Base-by-base conservation (phyloP, 2,329 filamentous ascomycete genomes). In the Claviceps capensis region DNA sequence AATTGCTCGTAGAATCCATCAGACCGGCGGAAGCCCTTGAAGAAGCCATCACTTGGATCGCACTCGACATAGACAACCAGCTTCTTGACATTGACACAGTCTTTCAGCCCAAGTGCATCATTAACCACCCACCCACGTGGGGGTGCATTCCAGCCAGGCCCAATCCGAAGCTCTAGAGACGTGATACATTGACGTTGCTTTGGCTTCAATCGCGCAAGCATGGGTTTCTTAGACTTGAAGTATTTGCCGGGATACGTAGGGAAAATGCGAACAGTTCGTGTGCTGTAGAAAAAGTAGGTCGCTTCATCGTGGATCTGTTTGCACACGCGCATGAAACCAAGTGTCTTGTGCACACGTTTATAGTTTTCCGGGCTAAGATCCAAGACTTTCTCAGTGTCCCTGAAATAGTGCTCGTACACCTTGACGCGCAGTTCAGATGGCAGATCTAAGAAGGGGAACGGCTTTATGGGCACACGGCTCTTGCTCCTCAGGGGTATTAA, bases 1-100 rank as follows among this genome's bases (percentile, higher is more conserved):
- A 88, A 89, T 5, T 65, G 66, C 54, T 87, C 85, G 61, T 87
- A 90, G 56, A 85, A 88, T 1, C 82, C 78, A 26, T 82, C 76
- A 1, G 75, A 73, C 26, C 76, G 74, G 14, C 83, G 76, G 59
- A 85, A 89, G 0, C 83, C 85, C 51, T 78, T 77, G 59, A 86
- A 88, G 19, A 81, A 69, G 30, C 72, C 74, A 58, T 84, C 76
- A 50, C 81, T 85, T 0, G 86, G 85, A 60, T 90, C 86, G 56
- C 77, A 78, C 64, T 89, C 81, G 23, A 88, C 78, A 60, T 86
- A 86, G 11, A 90, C 76, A 26, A 75, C 78, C 47, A 90, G 63
- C 14, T 70, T 72, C 34, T 75, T 72, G 19, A 85, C 75, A 47
- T 73, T 78, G 52, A 67, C 66, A 63, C 81, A 85, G 49, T 86